Conservation (phyloP, 1,284 basidiomycete species). For the Cystobasidiaceae sp. region DNA sequence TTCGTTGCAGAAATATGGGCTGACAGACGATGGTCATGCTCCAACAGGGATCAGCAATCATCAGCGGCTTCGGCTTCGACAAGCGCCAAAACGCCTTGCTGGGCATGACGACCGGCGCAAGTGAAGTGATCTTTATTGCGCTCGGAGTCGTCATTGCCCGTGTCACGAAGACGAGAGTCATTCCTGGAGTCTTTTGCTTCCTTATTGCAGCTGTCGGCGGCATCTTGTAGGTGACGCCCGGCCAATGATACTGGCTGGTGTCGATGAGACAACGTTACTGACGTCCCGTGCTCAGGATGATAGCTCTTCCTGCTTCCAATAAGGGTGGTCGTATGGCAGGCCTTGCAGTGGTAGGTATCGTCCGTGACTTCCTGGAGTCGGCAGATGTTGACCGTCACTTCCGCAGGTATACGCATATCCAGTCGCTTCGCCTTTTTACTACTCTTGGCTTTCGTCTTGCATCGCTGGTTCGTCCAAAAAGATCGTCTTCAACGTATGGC, state of each 20-base stretch:
- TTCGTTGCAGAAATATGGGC: neutral
- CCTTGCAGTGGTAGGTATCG: neutral
- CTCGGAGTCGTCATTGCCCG: neutral
- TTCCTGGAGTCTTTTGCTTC: neutral
- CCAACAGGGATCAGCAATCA: neutral
- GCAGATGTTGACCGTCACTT: constrained; percentile 25
- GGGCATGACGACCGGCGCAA: neutral
- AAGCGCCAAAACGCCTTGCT: neutral
- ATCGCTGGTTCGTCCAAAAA: constrained; percentile 43
- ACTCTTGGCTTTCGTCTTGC: constrained; percentile 2
- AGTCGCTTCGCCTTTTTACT: constrained; percentile 23
- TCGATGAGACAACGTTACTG: neutral
- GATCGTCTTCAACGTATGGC: constrained; percentile 40
- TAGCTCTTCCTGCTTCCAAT: neutral
- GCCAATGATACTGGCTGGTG: neutral
- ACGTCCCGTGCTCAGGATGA: neutral
- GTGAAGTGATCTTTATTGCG: neutral
- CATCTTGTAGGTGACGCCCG: neutral
- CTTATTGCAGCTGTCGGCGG: neutral
- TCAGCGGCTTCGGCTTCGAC: neutral
- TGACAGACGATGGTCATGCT: neutral
- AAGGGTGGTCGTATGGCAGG: neutral
- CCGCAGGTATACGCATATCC: neutral
- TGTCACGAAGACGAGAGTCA: neutral
- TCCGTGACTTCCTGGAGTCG: neutral